Evolutionary conservation across 352 stramenopile genomes (phyloP).

Genomic region (Phytophthora rubi): DNA sequence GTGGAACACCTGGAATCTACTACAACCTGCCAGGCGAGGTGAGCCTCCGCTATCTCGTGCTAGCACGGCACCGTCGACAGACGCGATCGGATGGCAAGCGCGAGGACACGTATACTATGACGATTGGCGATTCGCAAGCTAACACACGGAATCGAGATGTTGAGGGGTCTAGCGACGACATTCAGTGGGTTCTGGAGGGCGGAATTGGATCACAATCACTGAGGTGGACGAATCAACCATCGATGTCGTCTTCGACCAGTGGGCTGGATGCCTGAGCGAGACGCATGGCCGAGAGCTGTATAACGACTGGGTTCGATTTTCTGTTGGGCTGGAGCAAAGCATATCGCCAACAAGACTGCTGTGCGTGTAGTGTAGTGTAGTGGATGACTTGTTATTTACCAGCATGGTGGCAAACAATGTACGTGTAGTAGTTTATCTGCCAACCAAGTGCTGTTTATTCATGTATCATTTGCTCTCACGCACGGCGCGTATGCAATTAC

Average conservation of each 20-base stretch:
- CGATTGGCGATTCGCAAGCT: constrained; percentile 27
- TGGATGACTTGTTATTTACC: background rate
- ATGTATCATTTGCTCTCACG: too few species aligned
- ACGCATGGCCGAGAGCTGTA: constrained; percentile 46
- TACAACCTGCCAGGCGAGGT: background rate
- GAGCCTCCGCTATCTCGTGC: background rate
- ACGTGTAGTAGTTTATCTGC: too few species aligned
- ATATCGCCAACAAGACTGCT: background rate
- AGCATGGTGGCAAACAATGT: too few species aligned
- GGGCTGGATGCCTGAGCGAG: constrained; percentile 34
- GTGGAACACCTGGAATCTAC: too few species aligned
- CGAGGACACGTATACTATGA: background rate
- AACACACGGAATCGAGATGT: constrained; percentile 23
- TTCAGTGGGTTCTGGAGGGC: constrained; percentile 34
- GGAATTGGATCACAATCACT: constrained; percentile 24
- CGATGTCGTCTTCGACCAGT: constrained; percentile 38
- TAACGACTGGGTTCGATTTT: constrained; percentile 46
- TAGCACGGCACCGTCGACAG: background rate
- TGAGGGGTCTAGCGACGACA: constrained; percentile 2
- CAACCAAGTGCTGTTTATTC: too few species aligned
- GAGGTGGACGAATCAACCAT: constrained; percentile 22
- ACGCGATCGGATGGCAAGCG: background rate
- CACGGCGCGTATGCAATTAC: too few species aligned
- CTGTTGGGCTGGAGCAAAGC: constrained; percentile 22
- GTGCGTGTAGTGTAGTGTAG: background rate